Conservation (phyloP, 2,329 filamentous ascomycete genomes). For the Knufia fluminis region DNA sequence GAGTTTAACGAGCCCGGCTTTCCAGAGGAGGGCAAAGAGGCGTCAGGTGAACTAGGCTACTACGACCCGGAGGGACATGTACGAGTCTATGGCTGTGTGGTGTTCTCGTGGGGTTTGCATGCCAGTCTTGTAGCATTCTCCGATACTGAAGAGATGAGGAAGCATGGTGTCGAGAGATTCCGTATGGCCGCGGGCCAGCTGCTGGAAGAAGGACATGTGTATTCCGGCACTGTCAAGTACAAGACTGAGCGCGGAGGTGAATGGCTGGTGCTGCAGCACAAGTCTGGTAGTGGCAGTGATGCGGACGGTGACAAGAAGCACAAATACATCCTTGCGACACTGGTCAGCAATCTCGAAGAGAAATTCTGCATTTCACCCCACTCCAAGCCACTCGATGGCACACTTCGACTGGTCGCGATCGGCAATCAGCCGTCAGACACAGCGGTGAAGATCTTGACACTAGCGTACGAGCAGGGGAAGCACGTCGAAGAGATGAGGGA, state of each 20-base stretch:
- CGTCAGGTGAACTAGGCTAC: conserved; percentile 2
- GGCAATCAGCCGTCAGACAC: conserved; percentile 54
- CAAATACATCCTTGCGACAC: conserved; percentile 65
- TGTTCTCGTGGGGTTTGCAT: conserved; percentile 84
- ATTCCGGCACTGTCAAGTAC: conserved; percentile 42
- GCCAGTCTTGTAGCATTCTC: conserved; percentile 82
- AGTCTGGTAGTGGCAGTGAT: not conserved
- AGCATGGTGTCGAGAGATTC: conserved; percentile 69
- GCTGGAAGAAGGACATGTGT: conserved; percentile 28
- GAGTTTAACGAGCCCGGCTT: conserved; percentile 16
- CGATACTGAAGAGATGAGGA: conserved; percentile 72
- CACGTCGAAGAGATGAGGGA: conserved; percentile 42
- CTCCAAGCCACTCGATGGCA: conserved; percentile 60
- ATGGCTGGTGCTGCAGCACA: conserved; percentile 19
- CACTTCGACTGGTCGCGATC: conserved; percentile 66
- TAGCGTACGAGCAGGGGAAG: conserved; percentile 48
- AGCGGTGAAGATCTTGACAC: conserved; percentile 67
- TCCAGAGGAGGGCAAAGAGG: conserved; percentile 8
- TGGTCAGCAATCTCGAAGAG: conserved; percentile 74
- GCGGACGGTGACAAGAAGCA: conserved; percentile 41
- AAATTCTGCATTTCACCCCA: conserved; percentile 72
- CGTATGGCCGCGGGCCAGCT: conserved; percentile 73
- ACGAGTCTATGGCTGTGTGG: conserved; percentile 61
- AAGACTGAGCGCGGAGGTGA: conserved; percentile 11
- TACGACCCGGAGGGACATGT: conserved; percentile 24